phyloP scores from a whole-genome alignment of 768 basidiomycete species.

The Nidula microcarpa region DNA sequence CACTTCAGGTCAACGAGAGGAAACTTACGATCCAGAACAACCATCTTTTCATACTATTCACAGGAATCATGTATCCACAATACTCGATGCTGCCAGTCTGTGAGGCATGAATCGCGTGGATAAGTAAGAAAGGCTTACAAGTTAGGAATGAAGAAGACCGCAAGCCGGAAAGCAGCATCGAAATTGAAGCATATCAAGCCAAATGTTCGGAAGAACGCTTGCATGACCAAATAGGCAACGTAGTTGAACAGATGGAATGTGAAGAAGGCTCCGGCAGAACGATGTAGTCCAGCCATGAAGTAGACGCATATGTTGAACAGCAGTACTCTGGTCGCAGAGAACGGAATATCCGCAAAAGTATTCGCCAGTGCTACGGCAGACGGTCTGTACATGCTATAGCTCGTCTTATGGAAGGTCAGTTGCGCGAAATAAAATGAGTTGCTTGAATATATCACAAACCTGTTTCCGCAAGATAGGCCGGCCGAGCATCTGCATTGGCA shows the following conservation, averaged over 20 bases:
- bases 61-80: conserved; percentile 67
- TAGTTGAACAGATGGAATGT: conserved; percentile 68
- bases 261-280: conserved; percentile 39
- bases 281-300: conserved; percentile 57
- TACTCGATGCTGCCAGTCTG: conserved; percentile 48
- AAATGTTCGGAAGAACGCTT: conserved; percentile 80
- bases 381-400: conserved; percentile 64
- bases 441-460: conserved; percentile 14
- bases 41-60: conserved; percentile 73
- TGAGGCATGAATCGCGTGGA: background rate
- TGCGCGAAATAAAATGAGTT: background rate
- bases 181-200: conserved; percentile 49
- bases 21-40: conserved; percentile 77
- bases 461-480: conserved; percentile 74
- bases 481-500: conserved; percentile 77
- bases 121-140: conserved; percentile 34
- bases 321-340: conserved; percentile 56
- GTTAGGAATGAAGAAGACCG: conserved; percentile 71
- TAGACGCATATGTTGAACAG: conserved; percentile 67
- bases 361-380: conserved; percentile 64
- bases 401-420: conserved; percentile 28
- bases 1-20: background rate
- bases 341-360: conserved; percentile 65
- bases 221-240: conserved; percentile 66
- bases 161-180: conserved; percentile 45